Conservation (phyloP, 805 yeast species). For the Candida silvatica region DNA sequence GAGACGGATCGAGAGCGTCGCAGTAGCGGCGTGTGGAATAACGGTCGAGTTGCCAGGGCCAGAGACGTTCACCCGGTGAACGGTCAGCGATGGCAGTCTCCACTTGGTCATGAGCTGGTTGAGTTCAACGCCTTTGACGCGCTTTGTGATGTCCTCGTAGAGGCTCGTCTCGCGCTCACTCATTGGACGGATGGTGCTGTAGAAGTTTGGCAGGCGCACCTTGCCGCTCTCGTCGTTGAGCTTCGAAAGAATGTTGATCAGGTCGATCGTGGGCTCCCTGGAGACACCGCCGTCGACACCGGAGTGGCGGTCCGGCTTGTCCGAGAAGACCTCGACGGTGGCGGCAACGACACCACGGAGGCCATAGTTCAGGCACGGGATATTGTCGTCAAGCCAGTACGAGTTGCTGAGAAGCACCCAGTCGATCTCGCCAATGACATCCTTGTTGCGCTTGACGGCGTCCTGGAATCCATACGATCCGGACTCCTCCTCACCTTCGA, state of each 20-base stretch:
- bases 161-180: constrained; percentile 46
- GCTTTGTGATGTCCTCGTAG: constrained; percentile 51
- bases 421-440: constrained; percentile 64
- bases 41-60: constrained; percentile 90
- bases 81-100: constrained; percentile 83
- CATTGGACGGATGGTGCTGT: constrained; percentile 50
- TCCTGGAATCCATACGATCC: constrained; percentile 83
- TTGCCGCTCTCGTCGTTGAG: constrained; percentile 49
- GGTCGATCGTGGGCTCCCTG: constrained; percentile 83
- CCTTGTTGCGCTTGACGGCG: constrained; percentile 43
- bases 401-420: constrained; percentile 89
- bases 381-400: constrained; percentile 84
- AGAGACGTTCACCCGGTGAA: constrained; percentile 76
- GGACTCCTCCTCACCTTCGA: constrained; percentile 95
- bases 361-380: constrained; percentile 92
- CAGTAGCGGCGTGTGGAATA: constrained; percentile 73
- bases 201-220: constrained; percentile 60
- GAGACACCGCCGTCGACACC: constrained; percentile 94
- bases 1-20: constrained; percentile 72
- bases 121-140: constrained; percentile 23
- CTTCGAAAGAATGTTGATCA: constrained; percentile 62
- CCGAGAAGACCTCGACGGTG: constrained; percentile 60
- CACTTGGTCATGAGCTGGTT: constrained; percentile 68
- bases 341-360: constrained; percentile 86
- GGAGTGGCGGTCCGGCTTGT: constrained; percentile 83